Conservation (phyloP, 2,329 filamentous ascomycete species). For the Arthrobotrys musiformis region DNA sequence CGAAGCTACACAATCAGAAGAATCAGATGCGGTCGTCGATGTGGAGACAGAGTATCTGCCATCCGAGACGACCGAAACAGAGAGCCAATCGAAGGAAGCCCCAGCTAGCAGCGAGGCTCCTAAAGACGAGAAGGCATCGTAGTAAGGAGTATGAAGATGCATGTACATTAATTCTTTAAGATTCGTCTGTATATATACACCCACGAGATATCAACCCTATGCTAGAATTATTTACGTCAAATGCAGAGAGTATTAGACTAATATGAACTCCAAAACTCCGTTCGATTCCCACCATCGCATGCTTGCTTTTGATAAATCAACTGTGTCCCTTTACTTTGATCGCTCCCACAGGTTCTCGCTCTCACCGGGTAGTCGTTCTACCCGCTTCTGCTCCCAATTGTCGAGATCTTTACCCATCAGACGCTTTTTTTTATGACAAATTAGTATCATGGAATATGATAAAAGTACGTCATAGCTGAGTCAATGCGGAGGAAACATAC, state of each 20-base stretch:
- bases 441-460: too few species aligned
- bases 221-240: background rate
- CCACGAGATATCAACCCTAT: background rate
- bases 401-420: conserved; percentile 90
- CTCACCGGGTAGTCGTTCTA: conserved; percentile 88
- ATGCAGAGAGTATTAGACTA: background rate
- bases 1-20: background rate
- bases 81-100: background rate
- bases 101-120: background rate
- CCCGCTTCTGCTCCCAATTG: conserved; percentile 95
- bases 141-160: background rate
- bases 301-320: background rate
- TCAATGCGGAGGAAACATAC: conserved; percentile 68
- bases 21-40: background rate
- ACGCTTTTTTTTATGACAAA: conserved; percentile 67
- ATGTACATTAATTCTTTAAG: conserved; percentile 12
- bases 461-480: too few species aligned
- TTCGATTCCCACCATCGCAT: background rate
- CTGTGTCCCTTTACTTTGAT: conserved; percentile 11
- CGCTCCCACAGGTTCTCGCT: conserved; percentile 68
- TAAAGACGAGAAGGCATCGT: background rate
- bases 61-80: background rate
- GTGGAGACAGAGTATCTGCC: background rate
- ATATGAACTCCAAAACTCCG: background rate
- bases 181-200: conserved; percentile 1